Evolutionary conservation across 2,329 filamentous ascomycete species (phyloP).

Genomic region (Pyricularia grisea): DNA sequence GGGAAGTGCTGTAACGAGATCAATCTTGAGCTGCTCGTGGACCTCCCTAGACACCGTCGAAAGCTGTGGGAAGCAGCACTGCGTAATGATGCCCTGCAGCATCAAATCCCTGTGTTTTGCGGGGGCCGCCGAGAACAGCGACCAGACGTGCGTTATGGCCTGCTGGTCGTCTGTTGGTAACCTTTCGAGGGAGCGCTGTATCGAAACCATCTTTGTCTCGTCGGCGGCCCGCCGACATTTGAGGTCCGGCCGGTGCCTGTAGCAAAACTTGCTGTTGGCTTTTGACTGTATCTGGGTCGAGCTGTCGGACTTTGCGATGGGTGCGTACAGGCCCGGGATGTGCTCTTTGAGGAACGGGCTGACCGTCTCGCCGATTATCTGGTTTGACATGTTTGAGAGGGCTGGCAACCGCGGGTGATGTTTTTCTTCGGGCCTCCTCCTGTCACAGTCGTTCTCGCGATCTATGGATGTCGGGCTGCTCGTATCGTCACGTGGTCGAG

Average conservation of each 20-base stretch:
- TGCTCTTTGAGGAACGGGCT: conserved; percentile 85
- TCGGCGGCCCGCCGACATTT: conserved; percentile 90
- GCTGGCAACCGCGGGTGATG: conserved; percentile 40
- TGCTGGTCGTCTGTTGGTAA: conserved; percentile 82
- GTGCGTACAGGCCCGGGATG: conserved; percentile 82
- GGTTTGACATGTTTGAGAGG: conserved; percentile 38
- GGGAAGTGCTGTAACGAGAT: conserved; percentile 84
- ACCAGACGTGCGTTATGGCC: conserved; percentile 96
- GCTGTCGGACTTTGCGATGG: conserved; percentile 51
- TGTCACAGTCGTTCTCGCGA: conserved; percentile 37
- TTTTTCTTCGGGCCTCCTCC: conserved; percentile 38
- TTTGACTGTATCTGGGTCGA: conserved; percentile 33
- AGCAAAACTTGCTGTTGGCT: conserved; percentile 86
- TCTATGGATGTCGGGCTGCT: conserved; percentile 4
- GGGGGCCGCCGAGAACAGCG: conserved; percentile 89
- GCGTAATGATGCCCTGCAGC: conserved; percentile 89
- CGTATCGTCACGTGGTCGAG: neutral
- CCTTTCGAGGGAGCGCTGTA: conserved; percentile 80
- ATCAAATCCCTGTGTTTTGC: conserved; percentile 91
- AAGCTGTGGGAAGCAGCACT: conserved; percentile 95
- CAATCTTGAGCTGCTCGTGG: conserved; percentile 92
- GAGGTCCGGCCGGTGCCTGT: conserved; percentile 85
- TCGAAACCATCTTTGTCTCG: conserved; percentile 90
- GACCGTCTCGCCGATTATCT: conserved; percentile 67
- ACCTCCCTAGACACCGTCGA: conserved; percentile 88